Base-by-base conservation (phyloP, 2,329 filamentous ascomycete genomes). In the Orbilia javanica region DNA sequence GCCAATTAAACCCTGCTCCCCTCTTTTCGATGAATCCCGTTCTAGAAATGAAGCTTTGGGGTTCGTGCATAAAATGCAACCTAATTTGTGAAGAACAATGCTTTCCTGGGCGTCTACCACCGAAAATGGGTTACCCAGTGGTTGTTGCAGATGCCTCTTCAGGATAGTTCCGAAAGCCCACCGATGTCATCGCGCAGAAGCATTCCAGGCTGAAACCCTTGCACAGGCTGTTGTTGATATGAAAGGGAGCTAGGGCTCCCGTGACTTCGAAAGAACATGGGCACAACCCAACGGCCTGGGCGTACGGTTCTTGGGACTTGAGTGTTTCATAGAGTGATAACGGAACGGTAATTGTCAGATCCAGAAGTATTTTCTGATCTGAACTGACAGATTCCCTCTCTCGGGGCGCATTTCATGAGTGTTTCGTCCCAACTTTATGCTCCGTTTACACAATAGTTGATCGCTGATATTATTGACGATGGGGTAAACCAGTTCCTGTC, bases 391-490 rank as follows among this genome's bases (percentile, higher is more conserved):
- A 27, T 44, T 6, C n/a, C 1, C 55, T 52, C 25, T 53, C 52
- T 20, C 18, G 20, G 22, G 27, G 27, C 31, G 57, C 31, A 39
- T 67, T 15, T 74, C n/a, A 50, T 60, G 57, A 63, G 65, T 72
- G 67, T 78, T 78, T 78, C 74, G 74, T 78, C 74, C 74, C 42
- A 78, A 72, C 63, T 78, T 71, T 77, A 53, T 55, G 34, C 25
- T 76, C 55, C 57, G 46, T 60, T 44, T 52, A 42, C 46, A 64
- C 46, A 44, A 55, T 64, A 52, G 31, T 44, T 72, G 20, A 70
- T 76, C 69, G 57, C 50, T 60, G 25, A 53, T 69, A 63, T 52
- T 68, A 53, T 73, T 60, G 55, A 57, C 29, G 42, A 66, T 34
- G 63, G 70, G 42, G 62, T 48, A 60, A 67, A 60, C 66, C 73